Base-by-base conservation (phyloP, 768 basidiomycete species). In the Tubosaeta sp. region DNA sequence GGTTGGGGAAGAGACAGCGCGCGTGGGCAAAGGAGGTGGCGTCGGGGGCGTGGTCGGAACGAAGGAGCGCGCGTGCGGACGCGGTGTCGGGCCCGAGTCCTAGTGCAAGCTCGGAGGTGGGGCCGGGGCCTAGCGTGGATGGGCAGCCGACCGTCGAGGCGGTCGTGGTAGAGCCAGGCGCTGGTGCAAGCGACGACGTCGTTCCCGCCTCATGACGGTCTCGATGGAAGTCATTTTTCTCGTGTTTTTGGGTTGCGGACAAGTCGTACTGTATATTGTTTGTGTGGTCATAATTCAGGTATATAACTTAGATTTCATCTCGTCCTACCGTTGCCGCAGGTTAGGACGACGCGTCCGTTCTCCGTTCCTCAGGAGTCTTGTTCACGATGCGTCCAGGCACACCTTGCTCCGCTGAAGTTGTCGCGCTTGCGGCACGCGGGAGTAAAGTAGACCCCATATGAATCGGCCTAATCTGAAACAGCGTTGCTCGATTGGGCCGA, bases 21-120 rank as follows among this genome's bases (percentile, higher is more conserved):
- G 31, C 2, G 19, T 64, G 63, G 63, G 50, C 43, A 5, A 58
- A 11, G 12, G 46, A 48, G 35, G 61, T 63, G 29, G 58, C 34
- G 31, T 29, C 50, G 6, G 63, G 53, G 3, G 31, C 42, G 17
- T 64, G 63, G 63, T 41, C 50, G 19, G 50, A 48, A n/a, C 49
- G 34, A 25, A 14, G 12, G 43, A 44, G 3, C 7, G 13, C 34
- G 11, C n/a, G 9, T 41, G 25, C 12, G n/a, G 39, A 38, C 6
- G 31, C 39, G 14, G 25, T 19, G n/a, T 13, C 6, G 4, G 53
- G 22, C 22, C 22, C 22, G 22, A 22, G 22, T 22, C 22, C 22
- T 22, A 42, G 27, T 41, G 7, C 43, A 4, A 19, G 6, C 10
- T 1, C 35, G 6, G 59, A 56, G 17, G 29, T 3, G 13, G 32